Conservation (phyloP, 148 eudicot species). For the Fagopyrum tataricum region DNA sequence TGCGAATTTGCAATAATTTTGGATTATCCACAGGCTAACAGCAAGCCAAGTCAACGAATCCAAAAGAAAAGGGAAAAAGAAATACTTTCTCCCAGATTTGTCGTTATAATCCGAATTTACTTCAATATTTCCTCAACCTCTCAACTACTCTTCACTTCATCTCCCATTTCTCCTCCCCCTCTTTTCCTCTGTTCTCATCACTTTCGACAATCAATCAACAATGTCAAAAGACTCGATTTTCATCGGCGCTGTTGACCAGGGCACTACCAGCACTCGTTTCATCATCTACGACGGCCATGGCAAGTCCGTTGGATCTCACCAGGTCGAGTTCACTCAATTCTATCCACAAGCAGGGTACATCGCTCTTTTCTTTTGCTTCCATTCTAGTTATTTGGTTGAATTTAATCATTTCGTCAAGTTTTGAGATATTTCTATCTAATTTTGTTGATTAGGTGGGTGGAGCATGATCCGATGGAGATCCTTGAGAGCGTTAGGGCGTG, state of each 20-base stretch:
- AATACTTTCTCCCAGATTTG: not conserved
- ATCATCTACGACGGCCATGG: slow-evolving; percentile 66
- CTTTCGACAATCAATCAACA: slow-evolving; percentile 4
- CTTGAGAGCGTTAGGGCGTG: slow-evolving; percentile 84
- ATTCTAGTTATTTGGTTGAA: not conserved
- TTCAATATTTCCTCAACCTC: not conserved
- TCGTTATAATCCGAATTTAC: not conserved
- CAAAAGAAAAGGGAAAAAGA: not conserved
- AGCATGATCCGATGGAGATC: slow-evolving; percentile 99
- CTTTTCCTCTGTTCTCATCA: not conserved
- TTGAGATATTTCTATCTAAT: not conserved
- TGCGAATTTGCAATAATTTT: not conserved
- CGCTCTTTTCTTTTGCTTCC: not conserved
- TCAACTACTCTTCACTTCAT: not conserved
- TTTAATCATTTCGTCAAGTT: not conserved
- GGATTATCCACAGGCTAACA: not conserved
- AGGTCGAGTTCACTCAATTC: slow-evolving; percentile 92
- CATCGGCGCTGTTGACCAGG: slow-evolving; percentile 92
- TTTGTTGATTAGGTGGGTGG: slow-evolving; percentile 70
- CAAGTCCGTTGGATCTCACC: slow-evolving; percentile 70
- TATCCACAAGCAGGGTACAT: slow-evolving; percentile 90
- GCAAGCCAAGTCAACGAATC: not conserved
- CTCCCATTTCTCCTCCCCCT: not conserved
- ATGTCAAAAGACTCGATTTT: slow-evolving; percentile 47
- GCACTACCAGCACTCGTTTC: slow-evolving; percentile 94